Percentiles rank a stretch among this genome's conserved stretches.
phyloP scores from a whole-genome alignment of 495 filamentous ascomycete genomes.

The Aspergillus carlsbadensis region DNA sequence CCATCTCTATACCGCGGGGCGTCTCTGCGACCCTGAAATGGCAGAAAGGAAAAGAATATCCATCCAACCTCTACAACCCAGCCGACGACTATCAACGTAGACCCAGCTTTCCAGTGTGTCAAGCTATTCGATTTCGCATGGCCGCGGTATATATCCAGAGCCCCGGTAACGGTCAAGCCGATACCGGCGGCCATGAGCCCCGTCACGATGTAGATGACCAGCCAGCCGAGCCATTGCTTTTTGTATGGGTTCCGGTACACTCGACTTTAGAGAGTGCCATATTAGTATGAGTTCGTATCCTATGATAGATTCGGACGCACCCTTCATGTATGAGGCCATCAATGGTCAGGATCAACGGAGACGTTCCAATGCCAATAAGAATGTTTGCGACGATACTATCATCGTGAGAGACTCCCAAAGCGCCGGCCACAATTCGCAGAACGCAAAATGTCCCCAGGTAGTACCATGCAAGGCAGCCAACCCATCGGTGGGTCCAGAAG shows the following conservation, averaged over 20 bases:
- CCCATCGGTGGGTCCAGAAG: conserved; percentile 31
- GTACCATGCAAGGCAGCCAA: conserved; percentile 37
- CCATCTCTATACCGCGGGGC: conserved; percentile 15
- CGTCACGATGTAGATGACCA: conserved; percentile 18
- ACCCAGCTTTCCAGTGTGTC: conserved; percentile 30
- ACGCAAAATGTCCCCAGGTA: conserved; percentile 39
- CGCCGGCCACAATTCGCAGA: conserved; percentile 35
- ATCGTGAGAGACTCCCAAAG: conserved; percentile 24
- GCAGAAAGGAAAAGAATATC: conserved; percentile 21
- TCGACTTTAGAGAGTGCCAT: not conserved
- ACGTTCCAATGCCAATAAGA: conserved; percentile 41
- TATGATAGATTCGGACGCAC: conserved; percentile 23
- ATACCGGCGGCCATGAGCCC: conserved; percentile 18
- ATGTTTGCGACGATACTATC: conserved; percentile 30
- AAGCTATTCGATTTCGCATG: not conserved
- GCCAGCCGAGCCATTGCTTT: conserved; percentile 26
- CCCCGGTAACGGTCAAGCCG: conserved; percentile 5
- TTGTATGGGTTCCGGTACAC: conserved; percentile 22
- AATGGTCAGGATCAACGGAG: conserved; percentile 39
- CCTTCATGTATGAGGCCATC: conserved; percentile 41
- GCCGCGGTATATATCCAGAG: conserved; percentile 14
- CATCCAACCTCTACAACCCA: conserved; percentile 31
- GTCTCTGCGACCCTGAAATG: conserved; percentile 1
- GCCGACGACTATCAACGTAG: conserved; percentile 29
- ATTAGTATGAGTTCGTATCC: not conserved